Evolutionary conservation across 192 early-diverging fungal genomes (phyloP).

Genomic region (Coemansia umbellata): DNA sequence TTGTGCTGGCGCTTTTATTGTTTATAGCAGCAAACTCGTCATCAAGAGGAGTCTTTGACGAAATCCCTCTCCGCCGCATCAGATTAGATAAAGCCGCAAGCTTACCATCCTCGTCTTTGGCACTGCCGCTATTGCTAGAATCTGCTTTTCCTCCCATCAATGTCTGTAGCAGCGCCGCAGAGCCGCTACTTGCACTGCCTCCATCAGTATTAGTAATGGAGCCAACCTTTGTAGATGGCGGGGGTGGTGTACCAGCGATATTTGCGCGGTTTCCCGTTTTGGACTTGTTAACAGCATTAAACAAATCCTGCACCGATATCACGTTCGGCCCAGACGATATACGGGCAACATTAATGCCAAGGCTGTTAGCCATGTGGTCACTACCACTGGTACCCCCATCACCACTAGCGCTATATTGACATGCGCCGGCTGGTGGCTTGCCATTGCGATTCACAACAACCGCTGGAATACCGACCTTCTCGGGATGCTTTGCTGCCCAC

Average conservation of each 20-base stretch:
- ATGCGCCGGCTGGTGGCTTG: constrained; percentile 12
- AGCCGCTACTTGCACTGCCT: constrained; percentile 1
- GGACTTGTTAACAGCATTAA: constrained; percentile 20
- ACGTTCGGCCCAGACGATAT: constrained; percentile 2
- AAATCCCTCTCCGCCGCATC: constrained; percentile 45
- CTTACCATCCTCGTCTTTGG: constrained; percentile 10
- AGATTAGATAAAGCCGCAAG: constrained; percentile 44
- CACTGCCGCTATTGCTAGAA: constrained; percentile 1
- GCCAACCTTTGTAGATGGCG: not conserved
- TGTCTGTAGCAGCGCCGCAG: constrained; percentile 50
- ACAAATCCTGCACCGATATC: constrained; percentile 45
- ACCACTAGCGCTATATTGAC: no score
- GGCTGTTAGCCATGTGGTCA: not conserved
- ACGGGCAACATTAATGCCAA: no score
- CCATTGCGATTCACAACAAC: constrained; percentile 18
- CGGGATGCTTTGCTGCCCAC: constrained; percentile 37
- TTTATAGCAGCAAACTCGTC: not conserved
- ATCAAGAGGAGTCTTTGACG: constrained; percentile 19
- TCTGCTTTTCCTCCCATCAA: constrained; percentile 26
- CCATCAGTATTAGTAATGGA: not conserved
- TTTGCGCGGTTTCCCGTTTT: constrained; percentile 11
- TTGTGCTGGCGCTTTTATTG: constrained; percentile 6
- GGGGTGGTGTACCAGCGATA: not conserved
- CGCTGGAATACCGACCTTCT: constrained; percentile 19
- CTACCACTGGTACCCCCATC: no score